Base-by-base conservation (phyloP, 2,329 filamentous ascomycete genomes). In the Aspergillus transmontanensis region DNA sequence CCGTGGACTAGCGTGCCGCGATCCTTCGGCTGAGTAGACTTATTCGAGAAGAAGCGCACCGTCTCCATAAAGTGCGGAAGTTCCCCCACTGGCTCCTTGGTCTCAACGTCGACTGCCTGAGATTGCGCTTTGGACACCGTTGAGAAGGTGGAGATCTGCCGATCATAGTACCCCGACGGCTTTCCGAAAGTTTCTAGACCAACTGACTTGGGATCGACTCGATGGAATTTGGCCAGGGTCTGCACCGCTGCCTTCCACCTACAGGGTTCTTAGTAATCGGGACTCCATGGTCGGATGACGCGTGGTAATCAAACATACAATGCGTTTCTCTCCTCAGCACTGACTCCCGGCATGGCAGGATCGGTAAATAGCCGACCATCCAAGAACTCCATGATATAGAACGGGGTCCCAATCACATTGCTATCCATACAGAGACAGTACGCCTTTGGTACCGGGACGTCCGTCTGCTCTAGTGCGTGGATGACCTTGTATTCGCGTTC, bases 341-440 rank as follows among this genome's bases (percentile, higher is more conserved):
- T 84, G 14, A 93, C 87, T 14, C 83, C 90, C 2, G 93, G 94
- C 75, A 98, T 89, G 36, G 89, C 83, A 50, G 93, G 90, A 78
- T 98, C 93, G 73, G 94, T 92, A 74, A 98, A 92, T 80, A 97
- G 96, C 73, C 95, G 89, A 23, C 95, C 95, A 74, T 96, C 91
- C 65, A 98, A 84, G 76, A 95, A 98, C 76, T 93, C 89, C 95
- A 99, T 98, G 74, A 98, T 89, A 81, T 99, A 98, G 79, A 98
- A 99, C 6, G 93, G 87, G 9, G 94, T 98, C 61, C 94, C 95
- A 66, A 98, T 84, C 43, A 98, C 84, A 62, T 79, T 81, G 46
- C 84, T 82, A 79, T 98, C 94, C 78, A 96, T 90, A 80, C 95
- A 99, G 21, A 98, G 86, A 72, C 89, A 90, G 77, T 93, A 90